These are phyloP conservation scores for Citrus mangshanensis DNA, from an alignment of 345 rosid genomes.

Conservation along the genomic window DNA sequence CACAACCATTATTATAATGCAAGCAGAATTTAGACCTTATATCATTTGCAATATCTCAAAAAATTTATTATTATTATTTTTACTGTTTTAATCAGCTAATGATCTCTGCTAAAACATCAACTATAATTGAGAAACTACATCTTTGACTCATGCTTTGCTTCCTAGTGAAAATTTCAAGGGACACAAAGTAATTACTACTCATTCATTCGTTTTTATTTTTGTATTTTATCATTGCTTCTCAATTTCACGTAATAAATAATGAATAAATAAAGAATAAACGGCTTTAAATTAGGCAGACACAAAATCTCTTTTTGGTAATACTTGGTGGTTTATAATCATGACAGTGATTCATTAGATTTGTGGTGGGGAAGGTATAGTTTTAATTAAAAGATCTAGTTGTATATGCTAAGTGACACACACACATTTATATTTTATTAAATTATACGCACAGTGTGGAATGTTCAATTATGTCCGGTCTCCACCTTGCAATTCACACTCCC, in stretches of 20 bases:
- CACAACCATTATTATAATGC: too few species aligned
- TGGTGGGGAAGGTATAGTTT: too few species aligned
- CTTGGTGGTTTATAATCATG: background rate
- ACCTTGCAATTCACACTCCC: background rate
- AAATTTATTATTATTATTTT: too few species aligned
- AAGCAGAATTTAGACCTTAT: too few species aligned
- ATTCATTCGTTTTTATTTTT: background rate
- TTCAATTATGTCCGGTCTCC: background rate
- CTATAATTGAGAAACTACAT: background rate
- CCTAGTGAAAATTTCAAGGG: background rate
- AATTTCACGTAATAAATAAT: background rate
- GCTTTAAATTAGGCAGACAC: conserved; percentile 6
- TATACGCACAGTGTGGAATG: background rate
- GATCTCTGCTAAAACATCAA: too few species aligned
- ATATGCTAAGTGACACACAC: background rate
- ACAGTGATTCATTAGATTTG: background rate
- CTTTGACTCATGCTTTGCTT: conserved; percentile 1
- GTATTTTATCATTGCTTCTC: background rate
- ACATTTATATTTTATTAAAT: too few species aligned
- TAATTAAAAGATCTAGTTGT: background rate
- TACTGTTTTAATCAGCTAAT: too few species aligned
- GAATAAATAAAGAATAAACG: background rate
- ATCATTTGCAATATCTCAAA: too few species aligned
- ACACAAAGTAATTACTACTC: background rate
- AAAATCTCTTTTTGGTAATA: background rate